Conservation (phyloP, 371 early-diverging fungal species). For the Mucor velutinosus region DNA sequence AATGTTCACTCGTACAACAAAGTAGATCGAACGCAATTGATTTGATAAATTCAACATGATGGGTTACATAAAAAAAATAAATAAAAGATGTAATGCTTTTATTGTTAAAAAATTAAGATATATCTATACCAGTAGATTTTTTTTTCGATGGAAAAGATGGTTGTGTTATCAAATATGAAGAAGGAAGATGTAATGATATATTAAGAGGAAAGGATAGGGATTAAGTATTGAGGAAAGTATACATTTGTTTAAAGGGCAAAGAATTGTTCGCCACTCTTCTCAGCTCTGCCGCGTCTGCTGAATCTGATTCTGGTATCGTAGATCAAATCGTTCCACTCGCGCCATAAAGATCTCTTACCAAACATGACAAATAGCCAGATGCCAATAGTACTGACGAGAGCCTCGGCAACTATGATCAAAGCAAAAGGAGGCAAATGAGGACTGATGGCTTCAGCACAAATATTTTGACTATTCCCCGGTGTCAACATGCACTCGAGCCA, state of each 20-base stretch:
- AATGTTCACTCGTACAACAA: not conserved
- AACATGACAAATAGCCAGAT: constrained; percentile 63
- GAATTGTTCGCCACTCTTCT: constrained; percentile 61
- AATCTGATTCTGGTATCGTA: constrained; percentile 45
- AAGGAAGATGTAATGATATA: not conserved
- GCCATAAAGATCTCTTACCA: constrained; percentile 56
- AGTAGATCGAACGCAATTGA: not conserved
- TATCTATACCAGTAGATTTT: not conserved
- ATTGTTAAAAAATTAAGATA: not conserved
- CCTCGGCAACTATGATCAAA: constrained; percentile 62
- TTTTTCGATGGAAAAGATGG: not conserved
- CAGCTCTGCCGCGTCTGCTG: constrained; percentile 33
- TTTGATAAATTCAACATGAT: not conserved
- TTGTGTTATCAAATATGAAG: not conserved
- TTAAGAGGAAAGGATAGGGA: not conserved
- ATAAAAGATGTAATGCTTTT: not conserved
- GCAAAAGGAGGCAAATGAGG: constrained; percentile 55
- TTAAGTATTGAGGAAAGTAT: not conserved
- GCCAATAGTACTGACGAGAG: constrained; percentile 60
- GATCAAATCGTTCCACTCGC: constrained; percentile 60
- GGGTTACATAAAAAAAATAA: not conserved
- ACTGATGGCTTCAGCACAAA: constrained; percentile 32
- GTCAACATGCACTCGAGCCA: constrained; percentile 62
- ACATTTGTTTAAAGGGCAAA: constrained; percentile 45
- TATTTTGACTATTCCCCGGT: constrained; percentile 41